Base-by-base conservation (phyloP, 176 grass and related monocot genomes). In the Rhipidocladum racemiflorum region DNA sequence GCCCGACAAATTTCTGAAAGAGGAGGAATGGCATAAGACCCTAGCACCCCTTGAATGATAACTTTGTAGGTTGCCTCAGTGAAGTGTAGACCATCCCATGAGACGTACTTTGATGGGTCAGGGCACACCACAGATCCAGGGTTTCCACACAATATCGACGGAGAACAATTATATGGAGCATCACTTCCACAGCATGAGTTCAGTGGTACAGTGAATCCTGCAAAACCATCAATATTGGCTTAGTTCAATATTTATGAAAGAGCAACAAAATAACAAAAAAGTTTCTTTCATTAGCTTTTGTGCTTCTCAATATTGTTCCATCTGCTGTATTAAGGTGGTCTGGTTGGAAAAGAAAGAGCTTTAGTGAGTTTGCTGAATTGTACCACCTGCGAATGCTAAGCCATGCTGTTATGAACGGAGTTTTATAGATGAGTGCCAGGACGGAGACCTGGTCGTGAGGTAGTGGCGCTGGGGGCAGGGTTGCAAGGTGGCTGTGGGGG, bases 1-100 rank as follows among this genome's bases (percentile, higher is more conserved):
- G 55, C 81, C 77, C 43, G 74, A 76, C 93, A 97, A 30, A 73
- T 89, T 91, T 97, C 85, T 43, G 88, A 85, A 77, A 97, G 65
- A 75, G 90, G 84, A 61, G 93, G 93, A 70, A 21, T n/a, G 60
- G 91, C 90, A 72, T 97, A 91, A 28, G 85, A 84, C 46, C 93
- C 93, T 51, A 97, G 66, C 39, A 97, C 83, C 44, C 88, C 91
- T 70, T 91, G 90, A 78, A 92, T 90, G 38, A 97, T 74, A 32
- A 93, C 64, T 76, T 91, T 93, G 65, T 97, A 97, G 46, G 84
- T 85, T 12, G 90, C 86, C 62, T 97, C 93, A 0, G 93, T 97
- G 73, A 97, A 90, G 83, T 97, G 93, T 32, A 97, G 85, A 17
- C 93, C 91, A 76, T 97, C 93, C 93, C 93, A 97, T 68, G 93